Evolutionary conservation across 2,329 filamentous ascomycete species (phyloP), one percentile per base, ranked within the genome.

Genomic region (Remersonia thermophila): DNA sequence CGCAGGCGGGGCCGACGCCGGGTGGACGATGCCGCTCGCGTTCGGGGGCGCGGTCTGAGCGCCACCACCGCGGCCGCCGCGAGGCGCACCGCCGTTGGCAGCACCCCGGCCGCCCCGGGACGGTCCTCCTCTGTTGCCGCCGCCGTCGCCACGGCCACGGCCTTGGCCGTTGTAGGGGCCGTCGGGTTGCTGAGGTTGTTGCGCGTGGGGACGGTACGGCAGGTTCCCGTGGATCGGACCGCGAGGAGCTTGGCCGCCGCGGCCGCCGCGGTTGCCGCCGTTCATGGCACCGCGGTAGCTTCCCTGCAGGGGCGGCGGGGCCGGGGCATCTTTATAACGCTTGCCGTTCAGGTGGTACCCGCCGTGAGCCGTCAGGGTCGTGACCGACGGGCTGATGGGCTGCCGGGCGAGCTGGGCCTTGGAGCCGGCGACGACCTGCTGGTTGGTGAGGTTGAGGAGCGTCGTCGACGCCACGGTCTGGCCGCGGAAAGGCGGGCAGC

Each of bases 401-500:
- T 66, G 65, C 45, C 71, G 72, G 43, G 73, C 70, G 51, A 66
- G 53, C 35, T 64, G 61, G 29, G 71, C 65, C 54, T 73, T 72
- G 34, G 81, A 74, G 40, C 71, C 70, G 41, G 75, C 79, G 29
- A 93, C 66, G 14, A 94, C 71, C 61, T 98, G 91, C 49, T 73
- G 80, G 52, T 87, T 69, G 2, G 79, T 80, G 38, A 93, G 66
- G 60, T 98, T 98, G 25, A 98, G 70, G 2, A 96, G 86, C 1
- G 83, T 82, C n/a, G 82, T 81, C 6, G 80, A 74, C 2, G 85
- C 76, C 3, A 98, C 86, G 0, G 91, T 95, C 55, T 91, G 87
- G 35, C 91, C 91, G 26, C 89, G 77, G 75, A 98, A 98, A 27
- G 84, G 78, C 17, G 86, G 85, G 54, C 89, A 94, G 40, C 91